phyloP scores from a whole-genome alignment of 2,329 filamentous ascomycete genomes.

The Ceratocystis cacaofunesta region DNA sequence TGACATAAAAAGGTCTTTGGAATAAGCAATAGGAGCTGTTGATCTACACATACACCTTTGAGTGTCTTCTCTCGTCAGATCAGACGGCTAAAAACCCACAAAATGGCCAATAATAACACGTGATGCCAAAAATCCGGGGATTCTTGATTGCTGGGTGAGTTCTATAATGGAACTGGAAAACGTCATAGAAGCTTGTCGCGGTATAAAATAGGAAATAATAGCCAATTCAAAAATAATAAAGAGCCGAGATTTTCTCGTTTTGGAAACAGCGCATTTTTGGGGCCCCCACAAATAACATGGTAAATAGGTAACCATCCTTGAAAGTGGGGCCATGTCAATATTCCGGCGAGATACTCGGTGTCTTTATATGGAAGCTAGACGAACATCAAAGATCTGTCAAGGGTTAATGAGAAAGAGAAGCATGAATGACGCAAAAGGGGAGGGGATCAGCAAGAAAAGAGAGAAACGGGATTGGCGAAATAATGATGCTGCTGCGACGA shows the following conservation, averaged over 20 bases:
- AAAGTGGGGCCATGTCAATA: neutral
- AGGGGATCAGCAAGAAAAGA: too few species aligned
- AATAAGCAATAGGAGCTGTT: too few species aligned
- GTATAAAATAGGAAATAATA: neutral
- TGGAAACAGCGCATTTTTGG: neutral
- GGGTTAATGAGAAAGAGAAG: neutral
- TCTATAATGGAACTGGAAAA: neutral
- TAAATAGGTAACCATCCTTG: neutral
- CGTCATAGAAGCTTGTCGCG: neutral
- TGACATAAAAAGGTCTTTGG: neutral
- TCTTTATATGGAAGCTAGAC: neutral
- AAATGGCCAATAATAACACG: neutral
- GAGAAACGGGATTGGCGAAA: too few species aligned
- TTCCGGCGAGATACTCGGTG: slow-evolving; percentile 17
- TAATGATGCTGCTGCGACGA: too few species aligned
- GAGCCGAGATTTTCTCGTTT: neutral
- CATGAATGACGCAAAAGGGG: neutral
- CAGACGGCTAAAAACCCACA: neutral
- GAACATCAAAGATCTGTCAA: neutral
- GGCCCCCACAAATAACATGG: neutral
- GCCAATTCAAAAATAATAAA: neutral
- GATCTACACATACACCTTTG: too few species aligned
- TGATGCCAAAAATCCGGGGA: neutral
- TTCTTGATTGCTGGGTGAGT: neutral
- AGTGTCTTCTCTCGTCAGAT: neutral